A percentile compares a stretch with the other conserved stretches of the same genome.
These are phyloP conservation scores for Cercospora sesami DNA, from an alignment of 2,329 filamentous ascomycete genomes.

Conservation along the genomic window DNA sequence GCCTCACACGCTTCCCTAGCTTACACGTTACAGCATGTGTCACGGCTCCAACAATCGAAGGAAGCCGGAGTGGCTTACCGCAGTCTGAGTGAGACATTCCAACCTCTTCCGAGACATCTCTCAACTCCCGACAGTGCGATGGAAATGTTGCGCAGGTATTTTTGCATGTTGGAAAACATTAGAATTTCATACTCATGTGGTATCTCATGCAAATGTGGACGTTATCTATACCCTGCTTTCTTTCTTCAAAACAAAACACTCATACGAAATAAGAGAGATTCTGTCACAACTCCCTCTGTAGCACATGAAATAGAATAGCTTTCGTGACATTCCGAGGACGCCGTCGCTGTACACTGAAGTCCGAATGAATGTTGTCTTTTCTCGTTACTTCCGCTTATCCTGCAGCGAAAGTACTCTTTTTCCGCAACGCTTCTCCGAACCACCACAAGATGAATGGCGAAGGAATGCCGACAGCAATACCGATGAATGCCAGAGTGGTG, in stretches of 20 bases:
- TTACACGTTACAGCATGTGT: conserved; percentile 3
- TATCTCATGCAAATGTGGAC: conserved; percentile 1
- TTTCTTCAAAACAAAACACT: not conserved
- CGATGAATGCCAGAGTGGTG: conserved; percentile 57
- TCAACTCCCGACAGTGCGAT: not conserved
- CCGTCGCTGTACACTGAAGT: not conserved
- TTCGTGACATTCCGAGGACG: not conserved
- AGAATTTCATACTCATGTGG: conserved; percentile 5
- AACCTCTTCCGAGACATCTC: not conserved
- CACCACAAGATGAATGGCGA: conserved; percentile 50
- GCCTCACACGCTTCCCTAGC: not conserved
- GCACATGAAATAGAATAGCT: not conserved
- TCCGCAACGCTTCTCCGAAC: conserved; percentile 42
- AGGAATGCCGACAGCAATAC: conserved; percentile 53
- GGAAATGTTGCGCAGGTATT: not conserved
- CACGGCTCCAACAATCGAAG: conserved; percentile 2
- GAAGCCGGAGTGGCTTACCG: not conserved
- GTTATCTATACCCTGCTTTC: not conserved
- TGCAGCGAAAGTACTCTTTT: conserved; percentile 41
- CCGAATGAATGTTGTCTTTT: not conserved
- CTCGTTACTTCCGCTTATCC: conserved; percentile 23
- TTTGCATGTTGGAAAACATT: not conserved
- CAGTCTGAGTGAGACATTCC: not conserved
- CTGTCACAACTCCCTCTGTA: not conserved
- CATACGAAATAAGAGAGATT: not conserved